A percentile compares a stretch with the other conserved stretches of the same genome.
phyloP scores from a whole-genome alignment of 129 eudicot genomes.

The Lonicera japonica region DNA sequence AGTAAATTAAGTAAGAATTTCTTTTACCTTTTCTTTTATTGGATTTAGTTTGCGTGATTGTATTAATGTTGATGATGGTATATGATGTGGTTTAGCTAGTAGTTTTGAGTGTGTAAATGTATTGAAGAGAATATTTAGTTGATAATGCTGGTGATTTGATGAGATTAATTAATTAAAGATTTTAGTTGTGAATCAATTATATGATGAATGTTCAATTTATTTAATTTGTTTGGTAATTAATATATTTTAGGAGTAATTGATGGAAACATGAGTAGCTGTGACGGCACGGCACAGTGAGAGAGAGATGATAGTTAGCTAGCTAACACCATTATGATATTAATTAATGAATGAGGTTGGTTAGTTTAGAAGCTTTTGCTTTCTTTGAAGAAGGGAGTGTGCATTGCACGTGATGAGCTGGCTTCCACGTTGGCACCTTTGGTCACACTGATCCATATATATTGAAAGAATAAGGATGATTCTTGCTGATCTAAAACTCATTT shows the following conservation, averaged over 20 bases:
- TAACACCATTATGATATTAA: constrained; percentile 14
- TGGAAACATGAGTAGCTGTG: constrained; percentile 57
- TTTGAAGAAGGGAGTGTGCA: constrained; percentile 32
- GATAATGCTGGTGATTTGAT: no score
- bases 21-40: background rate
- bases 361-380: constrained; percentile 20
- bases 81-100: background rate
- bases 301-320: constrained; percentile 16
- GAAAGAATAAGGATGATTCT: background rate
- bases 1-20: no score
- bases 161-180: background rate
- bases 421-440: constrained; percentile 3
- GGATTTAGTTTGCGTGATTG: constrained; percentile 12
- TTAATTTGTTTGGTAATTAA: constrained; percentile 11
- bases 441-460: background rate
- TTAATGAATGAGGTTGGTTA: constrained; percentile 37
- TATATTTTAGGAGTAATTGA: background rate
- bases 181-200: no score
- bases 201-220: background rate
- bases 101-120: constrained; percentile 13
- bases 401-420: constrained; percentile 42
- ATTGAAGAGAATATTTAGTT: background rate
- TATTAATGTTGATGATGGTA: constrained; percentile 11
- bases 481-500: background rate
- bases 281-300: constrained; percentile 72